phyloP scores from a whole-genome alignment of 2,329 filamentous ascomycete genomes.

The Aspergillus fischeri region DNA sequence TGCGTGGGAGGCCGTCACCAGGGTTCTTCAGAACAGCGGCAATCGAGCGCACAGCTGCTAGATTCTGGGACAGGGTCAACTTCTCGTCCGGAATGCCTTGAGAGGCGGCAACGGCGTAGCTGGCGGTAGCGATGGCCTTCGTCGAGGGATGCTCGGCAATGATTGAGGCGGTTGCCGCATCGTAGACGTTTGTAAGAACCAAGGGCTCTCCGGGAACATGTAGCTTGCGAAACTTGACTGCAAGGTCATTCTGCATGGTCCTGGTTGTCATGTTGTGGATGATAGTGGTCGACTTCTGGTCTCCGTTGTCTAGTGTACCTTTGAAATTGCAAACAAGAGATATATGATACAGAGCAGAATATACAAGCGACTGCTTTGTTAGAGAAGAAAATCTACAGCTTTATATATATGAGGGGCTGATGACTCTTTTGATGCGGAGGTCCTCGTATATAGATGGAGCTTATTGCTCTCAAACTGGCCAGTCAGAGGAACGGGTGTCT shows the following conservation, averaged over 20 bases:
- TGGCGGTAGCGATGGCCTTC: conserved; percentile 48
- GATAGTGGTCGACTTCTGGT: background rate
- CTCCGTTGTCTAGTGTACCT: background rate
- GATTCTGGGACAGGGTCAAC: conserved; percentile 50
- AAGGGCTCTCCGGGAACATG: conserved; percentile 51
- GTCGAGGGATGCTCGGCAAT: conserved; percentile 36
- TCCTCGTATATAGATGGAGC: conserved; percentile 1
- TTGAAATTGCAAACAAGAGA: background rate
- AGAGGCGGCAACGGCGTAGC: conserved; percentile 48
- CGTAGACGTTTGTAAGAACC: conserved; percentile 55
- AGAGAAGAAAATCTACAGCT: background rate
- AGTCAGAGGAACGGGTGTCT: conserved; percentile 1
- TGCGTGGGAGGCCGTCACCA: background rate
- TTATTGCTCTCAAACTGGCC: conserved; percentile 15
- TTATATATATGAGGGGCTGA: background rate
- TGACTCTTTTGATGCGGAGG: background rate
- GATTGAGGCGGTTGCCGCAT: conserved; percentile 46
- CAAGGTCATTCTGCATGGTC: conserved; percentile 15
- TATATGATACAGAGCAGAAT: background rate
- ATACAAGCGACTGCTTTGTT: background rate
- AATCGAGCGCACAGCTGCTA: conserved; percentile 46
- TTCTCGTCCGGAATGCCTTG: conserved; percentile 46
- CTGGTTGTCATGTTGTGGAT: background rate
- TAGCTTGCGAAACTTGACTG: conserved; percentile 39
- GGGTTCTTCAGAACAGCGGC: conserved; percentile 44